Evolutionary conservation across 2,329 filamentous ascomycete species (phyloP), one percentile per base, ranked within the genome.

Genomic region (Aspergillus ibericus): DNA sequence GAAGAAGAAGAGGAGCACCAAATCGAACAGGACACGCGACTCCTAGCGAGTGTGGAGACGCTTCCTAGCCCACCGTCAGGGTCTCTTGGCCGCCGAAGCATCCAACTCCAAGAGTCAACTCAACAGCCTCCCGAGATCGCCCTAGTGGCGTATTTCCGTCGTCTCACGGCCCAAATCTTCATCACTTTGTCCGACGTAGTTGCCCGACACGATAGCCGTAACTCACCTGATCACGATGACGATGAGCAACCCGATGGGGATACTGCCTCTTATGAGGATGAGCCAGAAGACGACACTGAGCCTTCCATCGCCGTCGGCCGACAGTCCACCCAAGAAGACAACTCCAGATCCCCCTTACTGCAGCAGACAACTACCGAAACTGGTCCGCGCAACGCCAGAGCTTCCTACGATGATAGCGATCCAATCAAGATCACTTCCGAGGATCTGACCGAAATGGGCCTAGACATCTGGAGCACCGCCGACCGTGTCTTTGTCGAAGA

Each of bases 1-100:
- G 84, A 86, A 66, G 78, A 80, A 59, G 80, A 83, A 55, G 80
- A 83, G 56, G 78, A 81, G 27, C 69, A 70, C 15, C 76, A 78
- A 60, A 66, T 71, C 16, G 75, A 78, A 62, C 77, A 78, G 64
- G 80, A 82, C 66, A 70, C 71, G 4, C 71, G 74, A 49, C 67
- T 81, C 29, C 68, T 76, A 36, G 68, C 74, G 51, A 73, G 69
- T 54, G 63, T 72, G 9, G 74, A 77, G 49, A 72, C 63, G 56
- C 67, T 75, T 35, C 67, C 72, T 27, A 68, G 70, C 22, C 61
- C 69, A 22, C 57, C 62, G 32, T 57, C 65, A 2, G 66, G 68
- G 38, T 63, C 70, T n/a, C 51, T 58, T 22, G 60, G 65, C 51
- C 67, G 68, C 29, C 68, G 64, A n/a, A 68, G 69, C 35, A 62